Conservation (phyloP, 164 flowering plant genomes). For the Annona squamosa region DNA sequence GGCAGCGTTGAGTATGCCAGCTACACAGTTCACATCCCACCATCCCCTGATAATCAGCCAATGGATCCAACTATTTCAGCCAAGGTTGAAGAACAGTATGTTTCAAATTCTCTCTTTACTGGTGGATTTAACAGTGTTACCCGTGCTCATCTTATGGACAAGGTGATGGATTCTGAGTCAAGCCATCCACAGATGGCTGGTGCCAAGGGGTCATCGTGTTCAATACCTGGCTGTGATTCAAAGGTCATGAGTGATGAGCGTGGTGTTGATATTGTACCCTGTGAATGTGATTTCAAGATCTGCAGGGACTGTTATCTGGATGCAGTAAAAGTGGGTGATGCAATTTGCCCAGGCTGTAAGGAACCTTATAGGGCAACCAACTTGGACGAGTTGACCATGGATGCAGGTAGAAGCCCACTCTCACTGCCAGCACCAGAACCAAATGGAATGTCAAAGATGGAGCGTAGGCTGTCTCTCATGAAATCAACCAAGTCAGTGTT, state of each 20-base stretch:
- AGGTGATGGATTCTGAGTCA: constrained; percentile 62
- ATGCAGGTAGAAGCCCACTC: constrained; percentile 12
- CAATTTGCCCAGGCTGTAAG: constrained; percentile 67
- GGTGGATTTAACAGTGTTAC: constrained; percentile 58
- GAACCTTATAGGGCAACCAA: constrained; percentile 50
- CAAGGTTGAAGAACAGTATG: constrained; percentile 64
- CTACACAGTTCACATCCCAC: constrained; percentile 58
- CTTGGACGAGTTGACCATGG: constrained; percentile 37
- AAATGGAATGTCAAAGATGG: constrained; percentile 19
- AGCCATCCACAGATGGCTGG: constrained; percentile 64
- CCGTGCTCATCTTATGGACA: constrained; percentile 66
- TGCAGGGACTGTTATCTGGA: constrained; percentile 67
- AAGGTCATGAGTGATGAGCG: constrained; percentile 62
- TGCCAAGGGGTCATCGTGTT: constrained; percentile 44
- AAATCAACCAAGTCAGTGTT: constrained; percentile 34
- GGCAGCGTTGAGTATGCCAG: constrained; percentile 33
- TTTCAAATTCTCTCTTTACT: constrained; percentile 54
- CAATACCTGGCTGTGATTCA: constrained; percentile 61
- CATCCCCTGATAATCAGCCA: constrained; percentile 65
- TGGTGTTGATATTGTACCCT: constrained; percentile 49
- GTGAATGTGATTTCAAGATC: constrained; percentile 68
- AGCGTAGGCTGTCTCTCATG: constrained; percentile 49
- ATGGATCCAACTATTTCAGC: constrained; percentile 41
- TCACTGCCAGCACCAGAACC: constrained; percentile 43
- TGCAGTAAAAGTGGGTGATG: constrained; percentile 47